A percentile compares a stretch with the other conserved stretches of the same genome.
phyloP scores from a whole-genome alignment of 352 stramenopile species.

The Phytophthora uliginosa region DNA sequence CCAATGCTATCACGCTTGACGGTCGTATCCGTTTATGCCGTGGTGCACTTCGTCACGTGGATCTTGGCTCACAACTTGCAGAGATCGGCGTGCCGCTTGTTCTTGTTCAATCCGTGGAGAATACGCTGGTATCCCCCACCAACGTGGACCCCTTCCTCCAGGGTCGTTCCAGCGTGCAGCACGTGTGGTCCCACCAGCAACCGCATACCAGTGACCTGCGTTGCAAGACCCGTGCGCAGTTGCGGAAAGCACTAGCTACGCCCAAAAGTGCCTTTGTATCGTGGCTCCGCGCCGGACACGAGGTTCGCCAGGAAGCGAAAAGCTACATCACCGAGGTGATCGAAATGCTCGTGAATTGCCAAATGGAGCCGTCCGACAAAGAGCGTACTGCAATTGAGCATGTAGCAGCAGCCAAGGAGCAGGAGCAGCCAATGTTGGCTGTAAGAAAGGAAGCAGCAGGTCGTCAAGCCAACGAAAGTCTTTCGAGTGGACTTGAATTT shows the following conservation, averaged over 20 bases:
- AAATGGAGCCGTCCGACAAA: slow-evolving; percentile 33
- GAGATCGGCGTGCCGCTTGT: slow-evolving; percentile 82
- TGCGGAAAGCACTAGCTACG: slow-evolving; percentile 59
- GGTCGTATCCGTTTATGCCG: slow-evolving; percentile 86
- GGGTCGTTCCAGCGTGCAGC: slow-evolving; percentile 67
- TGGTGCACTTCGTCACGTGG: slow-evolving; percentile 81
- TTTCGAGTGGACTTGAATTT: not conserved
- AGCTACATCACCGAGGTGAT: slow-evolving; percentile 82
- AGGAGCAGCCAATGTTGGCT: not conserved
- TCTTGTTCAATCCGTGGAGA: slow-evolving; percentile 91
- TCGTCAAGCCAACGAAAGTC: not conserved
- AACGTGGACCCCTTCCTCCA: slow-evolving; percentile 94
- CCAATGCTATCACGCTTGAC: slow-evolving; percentile 92
- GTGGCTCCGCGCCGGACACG: slow-evolving; percentile 91
- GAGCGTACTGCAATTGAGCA: slow-evolving; percentile 8
- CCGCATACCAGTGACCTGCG: slow-evolving; percentile 53
- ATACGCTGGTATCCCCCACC: slow-evolving; percentile 86
- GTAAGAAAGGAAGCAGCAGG: slow-evolving; percentile 8
- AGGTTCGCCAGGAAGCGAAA: slow-evolving; percentile 92
- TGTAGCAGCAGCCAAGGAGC: not conserved
- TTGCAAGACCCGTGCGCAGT: slow-evolving; percentile 61
- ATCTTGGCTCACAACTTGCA: slow-evolving; percentile 64
- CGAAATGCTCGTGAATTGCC: slow-evolving; percentile 78
- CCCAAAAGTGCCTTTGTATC: slow-evolving; percentile 86
- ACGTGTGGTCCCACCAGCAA: slow-evolving; percentile 87